Conservation (phyloP, 2,329 filamentous ascomycete species). For the Trichoderma endophyticum region DNA sequence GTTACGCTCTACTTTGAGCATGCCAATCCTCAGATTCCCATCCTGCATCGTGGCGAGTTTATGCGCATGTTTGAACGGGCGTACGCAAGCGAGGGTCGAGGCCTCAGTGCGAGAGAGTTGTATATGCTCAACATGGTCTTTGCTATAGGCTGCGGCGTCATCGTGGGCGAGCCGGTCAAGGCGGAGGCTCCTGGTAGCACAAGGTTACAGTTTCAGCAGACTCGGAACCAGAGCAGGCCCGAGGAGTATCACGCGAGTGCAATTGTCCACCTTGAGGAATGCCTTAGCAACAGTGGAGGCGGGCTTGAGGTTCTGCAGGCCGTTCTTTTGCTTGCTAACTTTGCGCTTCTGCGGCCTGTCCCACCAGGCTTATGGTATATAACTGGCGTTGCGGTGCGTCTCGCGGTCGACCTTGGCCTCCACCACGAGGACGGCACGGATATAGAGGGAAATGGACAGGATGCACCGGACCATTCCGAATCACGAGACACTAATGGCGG, state of each 20-base stretch:
- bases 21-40: slow-evolving; percentile 92
- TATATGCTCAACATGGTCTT: slow-evolving; percentile 97
- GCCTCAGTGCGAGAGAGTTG: slow-evolving; percentile 73
- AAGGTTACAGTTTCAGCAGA: slow-evolving; percentile 31
- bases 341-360: slow-evolving; percentile 85
- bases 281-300: slow-evolving; percentile 80
- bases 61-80: slow-evolving; percentile 82
- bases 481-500: slow-evolving; percentile 28
- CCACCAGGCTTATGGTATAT: slow-evolving; percentile 97
- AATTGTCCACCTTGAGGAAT: slow-evolving; percentile 85
- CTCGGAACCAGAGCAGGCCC: slow-evolving; percentile 60
- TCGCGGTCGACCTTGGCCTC: slow-evolving; percentile 87
- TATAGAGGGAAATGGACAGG: slow-evolving; percentile 56
- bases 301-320: slow-evolving; percentile 89
- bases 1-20: slow-evolving; percentile 90
- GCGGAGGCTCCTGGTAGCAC: slow-evolving; percentile 40
- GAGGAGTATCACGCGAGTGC: slow-evolving; percentile 96
- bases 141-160: slow-evolving; percentile 91
- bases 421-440: slow-evolving; percentile 86
- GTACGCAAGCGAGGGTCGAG: slow-evolving; percentile 65
- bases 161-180: slow-evolving; percentile 64
- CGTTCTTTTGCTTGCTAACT: slow-evolving; percentile 85
- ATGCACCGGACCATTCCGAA: slow-evolving; percentile 32
- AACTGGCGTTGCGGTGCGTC: slow-evolving; percentile 83
- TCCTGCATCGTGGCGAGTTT: slow-evolving; percentile 85